Evolutionary conservation across 768 basidiomycete species (phyloP).

Genomic region (Auricularia cornea): DNA sequence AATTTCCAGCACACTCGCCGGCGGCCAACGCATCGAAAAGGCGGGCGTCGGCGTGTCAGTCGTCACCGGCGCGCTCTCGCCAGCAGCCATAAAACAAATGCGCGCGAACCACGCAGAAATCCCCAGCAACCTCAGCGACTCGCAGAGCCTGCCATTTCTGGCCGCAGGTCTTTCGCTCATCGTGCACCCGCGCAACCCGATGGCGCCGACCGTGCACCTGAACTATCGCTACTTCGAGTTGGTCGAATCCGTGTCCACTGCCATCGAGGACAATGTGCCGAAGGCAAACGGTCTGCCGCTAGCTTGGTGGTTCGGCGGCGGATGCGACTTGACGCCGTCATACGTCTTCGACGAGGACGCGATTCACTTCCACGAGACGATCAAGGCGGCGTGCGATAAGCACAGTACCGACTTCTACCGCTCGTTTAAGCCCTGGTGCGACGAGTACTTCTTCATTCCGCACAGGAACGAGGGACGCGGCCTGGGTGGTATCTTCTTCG

Average conservation of each 20-base stretch:
- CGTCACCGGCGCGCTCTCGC: slow-evolving; percentile 82
- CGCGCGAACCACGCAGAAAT: slow-evolving; percentile 79
- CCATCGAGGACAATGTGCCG: slow-evolving; percentile 22
- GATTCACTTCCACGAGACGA: slow-evolving; percentile 71
- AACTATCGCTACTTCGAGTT: slow-evolving; percentile 99
- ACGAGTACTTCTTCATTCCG: slow-evolving; percentile 91
- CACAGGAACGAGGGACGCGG: slow-evolving; percentile 84
- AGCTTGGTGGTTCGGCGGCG: slow-evolving; percentile 99
- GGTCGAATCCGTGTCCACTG: slow-evolving; percentile 37
- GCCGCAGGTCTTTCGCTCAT: slow-evolving; percentile 90
- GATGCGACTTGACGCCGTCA: slow-evolving; percentile 87
- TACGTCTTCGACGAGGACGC: slow-evolving; percentile 88
- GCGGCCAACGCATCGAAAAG: slow-evolving; percentile 57
- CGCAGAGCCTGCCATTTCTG: slow-evolving; percentile 77
- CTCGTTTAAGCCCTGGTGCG: slow-evolving; percentile 91
- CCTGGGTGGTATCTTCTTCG: slow-evolving; percentile 90
- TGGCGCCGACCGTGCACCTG: slow-evolving; percentile 88
- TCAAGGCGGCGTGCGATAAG: slow-evolving; percentile 67
- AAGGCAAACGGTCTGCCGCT: slow-evolving; percentile 44
- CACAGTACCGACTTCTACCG: slow-evolving; percentile 64
- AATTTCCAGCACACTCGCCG: slow-evolving; percentile 26
- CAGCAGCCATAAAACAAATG: slow-evolving; percentile 90
- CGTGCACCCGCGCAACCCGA: slow-evolving; percentile 88
- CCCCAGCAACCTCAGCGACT: slow-evolving; percentile 47
- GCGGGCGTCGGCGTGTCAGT: slow-evolving; percentile 93